Evolutionary conservation across 768 basidiomycete genomes (phyloP).

Genomic region (Boletus reticuloceps): DNA sequence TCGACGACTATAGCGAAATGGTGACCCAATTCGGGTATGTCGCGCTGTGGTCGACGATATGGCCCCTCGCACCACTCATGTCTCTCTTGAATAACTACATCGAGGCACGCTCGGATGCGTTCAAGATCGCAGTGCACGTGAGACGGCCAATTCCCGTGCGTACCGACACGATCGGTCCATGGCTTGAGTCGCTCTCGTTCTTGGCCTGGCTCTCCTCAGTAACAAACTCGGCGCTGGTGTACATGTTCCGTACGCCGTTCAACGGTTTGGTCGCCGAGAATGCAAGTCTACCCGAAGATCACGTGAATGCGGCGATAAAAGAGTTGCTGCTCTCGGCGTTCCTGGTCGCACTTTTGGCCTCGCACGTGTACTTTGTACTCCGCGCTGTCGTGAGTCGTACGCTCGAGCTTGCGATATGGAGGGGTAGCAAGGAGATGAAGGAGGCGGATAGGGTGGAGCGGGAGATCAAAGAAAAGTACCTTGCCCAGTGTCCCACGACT

Average conservation of each 20-base stretch:
- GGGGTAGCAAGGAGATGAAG: slow-evolving; percentile 63
- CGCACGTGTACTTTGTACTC: slow-evolving; percentile 79
- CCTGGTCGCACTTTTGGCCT: slow-evolving; percentile 76
- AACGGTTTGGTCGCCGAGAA: slow-evolving; percentile 9
- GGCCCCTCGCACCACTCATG: slow-evolving; percentile 90
- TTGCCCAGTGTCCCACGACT: slow-evolving; percentile 19
- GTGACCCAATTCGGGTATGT: slow-evolving; percentile 94
- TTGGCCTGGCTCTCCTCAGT: slow-evolving; percentile 88
- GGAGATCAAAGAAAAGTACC: slow-evolving; percentile 46
- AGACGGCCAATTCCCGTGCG: slow-evolving; percentile 84
- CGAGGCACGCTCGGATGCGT: slow-evolving; percentile 90
- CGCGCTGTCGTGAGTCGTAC: slow-evolving; percentile 62
- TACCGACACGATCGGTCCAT: slow-evolving; percentile 90
- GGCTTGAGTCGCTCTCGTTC: slow-evolving; percentile 86
- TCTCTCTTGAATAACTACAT: slow-evolving; percentile 90
- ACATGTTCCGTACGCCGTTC: slow-evolving; percentile 69
- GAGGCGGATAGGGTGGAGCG: slow-evolving; percentile 55
- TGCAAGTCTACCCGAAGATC: slow-evolving; percentile 11
- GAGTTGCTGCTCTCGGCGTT: slow-evolving; percentile 61
- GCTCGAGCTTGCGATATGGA: slow-evolving; percentile 77
- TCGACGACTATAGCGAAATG: slow-evolving; percentile 95
- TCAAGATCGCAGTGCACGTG: slow-evolving; percentile 87
- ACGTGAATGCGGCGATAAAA: slow-evolving; percentile 37
- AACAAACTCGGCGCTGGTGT: slow-evolving; percentile 87
- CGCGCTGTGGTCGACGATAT: slow-evolving; percentile 88